Percentiles rank a stretch among this genome's conserved stretches.
Evolutionary conservation across 139 green algal genomes (phyloP).

Genomic region (Ettlia oleoabundans): DNA sequence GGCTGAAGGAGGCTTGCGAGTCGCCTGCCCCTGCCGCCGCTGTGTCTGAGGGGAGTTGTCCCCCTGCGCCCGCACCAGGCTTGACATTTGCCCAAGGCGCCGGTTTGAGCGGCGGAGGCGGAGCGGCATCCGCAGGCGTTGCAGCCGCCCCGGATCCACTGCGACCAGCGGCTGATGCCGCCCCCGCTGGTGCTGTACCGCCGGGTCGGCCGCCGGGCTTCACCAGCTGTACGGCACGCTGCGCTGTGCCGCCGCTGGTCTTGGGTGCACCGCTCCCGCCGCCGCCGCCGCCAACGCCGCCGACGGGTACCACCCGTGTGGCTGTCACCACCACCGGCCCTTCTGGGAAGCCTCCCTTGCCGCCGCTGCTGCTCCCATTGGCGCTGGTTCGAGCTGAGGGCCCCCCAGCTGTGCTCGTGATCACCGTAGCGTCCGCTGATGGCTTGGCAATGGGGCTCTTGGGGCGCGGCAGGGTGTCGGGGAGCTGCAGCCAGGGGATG

Average conservation of each 20-base stretch:
- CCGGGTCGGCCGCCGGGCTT: conserved; percentile 18
- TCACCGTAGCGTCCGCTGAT: conserved; percentile 31
- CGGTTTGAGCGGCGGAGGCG: conserved; percentile 35
- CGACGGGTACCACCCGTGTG: neutral
- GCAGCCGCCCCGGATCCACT: neutral
- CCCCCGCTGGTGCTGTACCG: neutral
- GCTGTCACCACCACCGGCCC: neutral
- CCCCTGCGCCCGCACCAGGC: neutral
- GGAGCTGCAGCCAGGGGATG: conserved; percentile 34
- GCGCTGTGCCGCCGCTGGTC: neutral
- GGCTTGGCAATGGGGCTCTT: conserved; percentile 50
- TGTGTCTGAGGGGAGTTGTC: neutral
- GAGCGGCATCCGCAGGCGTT: neutral
- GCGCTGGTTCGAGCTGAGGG: neutral
- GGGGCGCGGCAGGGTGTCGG: conserved; percentile 37
- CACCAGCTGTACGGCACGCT: conserved; percentile 24
- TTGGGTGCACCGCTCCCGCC: neutral
- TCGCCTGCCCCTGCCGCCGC: neutral
- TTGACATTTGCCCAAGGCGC: conserved; percentile 38
- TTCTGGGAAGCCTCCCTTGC: conserved; percentile 20
- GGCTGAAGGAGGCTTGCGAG: neutral
- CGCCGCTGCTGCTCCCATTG: conserved; percentile 1
- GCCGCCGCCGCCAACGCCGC: neutral
- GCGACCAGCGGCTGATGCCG: neutral
- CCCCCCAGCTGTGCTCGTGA: neutral